These are phyloP conservation scores for Linum lewisii DNA, from an alignment of 345 rosid species.

Conservation along the genomic window DNA sequence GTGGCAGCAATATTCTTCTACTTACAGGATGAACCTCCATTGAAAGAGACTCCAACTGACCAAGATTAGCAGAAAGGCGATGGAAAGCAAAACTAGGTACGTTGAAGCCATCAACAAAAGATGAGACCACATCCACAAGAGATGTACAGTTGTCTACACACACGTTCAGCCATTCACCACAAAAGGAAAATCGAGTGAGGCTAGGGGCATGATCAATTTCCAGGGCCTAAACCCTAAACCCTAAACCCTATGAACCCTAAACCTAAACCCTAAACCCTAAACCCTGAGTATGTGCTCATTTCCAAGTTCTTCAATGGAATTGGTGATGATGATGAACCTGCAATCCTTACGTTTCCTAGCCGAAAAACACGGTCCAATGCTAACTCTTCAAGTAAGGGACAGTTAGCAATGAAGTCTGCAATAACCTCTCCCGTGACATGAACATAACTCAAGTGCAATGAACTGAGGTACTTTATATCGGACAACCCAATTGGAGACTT, in stretches of 20 bases:
- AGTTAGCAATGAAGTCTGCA: neutral
- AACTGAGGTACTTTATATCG: neutral
- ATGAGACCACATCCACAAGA: neutral
- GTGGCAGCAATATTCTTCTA: neutral
- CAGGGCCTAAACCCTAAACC: neutral
- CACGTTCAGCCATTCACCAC: neutral
- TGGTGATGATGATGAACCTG: neutral
- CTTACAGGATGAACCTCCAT: neutral
- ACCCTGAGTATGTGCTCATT: neutral
- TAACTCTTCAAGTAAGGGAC: conserved; percentile 1
- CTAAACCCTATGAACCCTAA: neutral
- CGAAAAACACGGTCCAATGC: neutral
- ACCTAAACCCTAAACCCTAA: neutral
- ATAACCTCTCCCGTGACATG: neutral
- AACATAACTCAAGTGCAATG: neutral
- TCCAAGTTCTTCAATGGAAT: conserved; percentile 7
- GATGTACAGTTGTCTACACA: neutral
- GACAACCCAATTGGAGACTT: neutral
- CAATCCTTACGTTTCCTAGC: neutral
- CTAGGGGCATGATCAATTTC: neutral
- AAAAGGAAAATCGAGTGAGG: neutral
- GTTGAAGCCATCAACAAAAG: neutral
- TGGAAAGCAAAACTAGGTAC: too few relatives aligned
- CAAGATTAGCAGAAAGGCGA: neutral
- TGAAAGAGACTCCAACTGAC: neutral